These are phyloP conservation scores for Bryoglossum gracile DNA, from an alignment of 495 filamentous ascomycete genomes.

Conservation along the genomic window DNA sequence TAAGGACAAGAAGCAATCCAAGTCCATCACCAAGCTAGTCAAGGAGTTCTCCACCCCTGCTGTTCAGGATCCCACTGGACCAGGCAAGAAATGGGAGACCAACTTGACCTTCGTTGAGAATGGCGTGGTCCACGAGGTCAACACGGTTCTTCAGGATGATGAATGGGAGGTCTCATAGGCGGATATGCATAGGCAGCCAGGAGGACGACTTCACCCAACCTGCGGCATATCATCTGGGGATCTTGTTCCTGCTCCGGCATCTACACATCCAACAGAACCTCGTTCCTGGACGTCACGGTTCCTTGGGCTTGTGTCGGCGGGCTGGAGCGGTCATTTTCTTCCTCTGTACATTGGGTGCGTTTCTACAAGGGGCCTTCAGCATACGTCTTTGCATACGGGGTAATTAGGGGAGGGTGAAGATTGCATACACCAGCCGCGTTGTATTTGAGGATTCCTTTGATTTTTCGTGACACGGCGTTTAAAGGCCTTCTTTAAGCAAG, in stretches of 20 bases:
- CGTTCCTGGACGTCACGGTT: too few relatives aligned
- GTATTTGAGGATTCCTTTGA: constrained; percentile 17
- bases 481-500: constrained; percentile 1
- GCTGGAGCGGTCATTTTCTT: constrained; percentile 2
- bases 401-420: constrained; percentile 2
- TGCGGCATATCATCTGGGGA: too few relatives aligned
- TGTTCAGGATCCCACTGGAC: constrained; percentile 7
- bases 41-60: constrained; percentile 4
- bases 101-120: neutral
- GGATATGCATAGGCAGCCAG: too few relatives aligned
- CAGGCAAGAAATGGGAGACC: constrained; percentile 16
- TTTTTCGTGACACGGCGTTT: constrained; percentile 20
- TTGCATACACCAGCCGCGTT: constrained; percentile 19
- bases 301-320: too few relatives aligned
- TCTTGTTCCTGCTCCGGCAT: too few relatives aligned
- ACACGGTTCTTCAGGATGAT: constrained; percentile 2
- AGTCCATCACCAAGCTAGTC: constrained; percentile 4
- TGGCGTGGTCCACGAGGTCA: constrained; percentile 1
- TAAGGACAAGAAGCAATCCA: too few relatives aligned
- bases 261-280: too few relatives aligned
- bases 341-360: constrained; percentile 12
- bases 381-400: constrained; percentile 14
- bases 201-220: too few relatives aligned
- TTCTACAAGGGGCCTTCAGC: too few relatives aligned
- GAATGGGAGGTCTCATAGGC: constrained; percentile 20